Conservation (phyloP, 139 green algal species). For the Tetraselmis chui region DNA sequence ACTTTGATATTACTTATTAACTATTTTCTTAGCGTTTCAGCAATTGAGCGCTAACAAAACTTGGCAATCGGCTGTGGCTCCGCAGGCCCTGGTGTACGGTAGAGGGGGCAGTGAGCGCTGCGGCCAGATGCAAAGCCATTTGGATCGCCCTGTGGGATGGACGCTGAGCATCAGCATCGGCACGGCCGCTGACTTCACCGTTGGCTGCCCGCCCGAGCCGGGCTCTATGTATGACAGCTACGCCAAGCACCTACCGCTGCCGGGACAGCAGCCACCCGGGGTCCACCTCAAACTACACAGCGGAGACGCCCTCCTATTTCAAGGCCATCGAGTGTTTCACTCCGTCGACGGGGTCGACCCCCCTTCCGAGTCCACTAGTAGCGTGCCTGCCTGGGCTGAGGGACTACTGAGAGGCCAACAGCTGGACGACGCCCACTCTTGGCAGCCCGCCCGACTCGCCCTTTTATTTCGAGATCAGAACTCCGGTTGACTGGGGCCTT, state of each 20-base stretch:
- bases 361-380: too few relatives aligned
- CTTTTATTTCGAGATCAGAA: too few relatives aligned
- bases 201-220: not conserved
- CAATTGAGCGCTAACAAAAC: too few relatives aligned
- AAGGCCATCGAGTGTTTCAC: not conserved
- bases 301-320: not conserved
- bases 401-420: too few relatives aligned
- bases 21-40: too few relatives aligned
- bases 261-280: not conserved
- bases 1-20: too few relatives aligned
- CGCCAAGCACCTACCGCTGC: not conserved
- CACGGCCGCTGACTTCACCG: not conserved
- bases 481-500: too few relatives aligned
- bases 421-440: too few relatives aligned
- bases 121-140: not conserved
- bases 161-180: not conserved
- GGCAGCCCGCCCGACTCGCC: too few relatives aligned
- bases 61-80: too few relatives aligned
- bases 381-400: too few relatives aligned
- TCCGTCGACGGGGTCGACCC: not conserved
- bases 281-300: not conserved
- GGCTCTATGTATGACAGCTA: not conserved
- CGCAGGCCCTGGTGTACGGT: not conserved
- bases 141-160: not conserved
- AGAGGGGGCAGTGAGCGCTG: not conserved